Evolutionary conservation across 345 rosid species (phyloP).

Genomic region (Gossypium bickii): DNA sequence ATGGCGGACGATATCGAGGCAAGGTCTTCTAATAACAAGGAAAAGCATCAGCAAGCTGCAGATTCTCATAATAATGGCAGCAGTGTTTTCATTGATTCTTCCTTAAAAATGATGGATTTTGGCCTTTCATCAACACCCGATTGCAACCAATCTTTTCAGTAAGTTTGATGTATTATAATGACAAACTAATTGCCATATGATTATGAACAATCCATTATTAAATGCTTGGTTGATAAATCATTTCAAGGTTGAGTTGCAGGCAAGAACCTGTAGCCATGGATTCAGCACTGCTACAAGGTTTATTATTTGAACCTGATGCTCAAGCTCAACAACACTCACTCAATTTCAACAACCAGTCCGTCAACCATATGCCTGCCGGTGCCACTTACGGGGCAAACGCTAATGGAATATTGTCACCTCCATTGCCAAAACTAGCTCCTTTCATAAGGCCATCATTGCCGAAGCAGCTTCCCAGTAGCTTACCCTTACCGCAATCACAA

Average conservation of each 20-base stretch:
- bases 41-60: too few species aligned
- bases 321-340: slow-evolving; percentile 34
- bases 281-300: slow-evolving; percentile 33
- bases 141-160: slow-evolving; percentile 53
- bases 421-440: slow-evolving; percentile 48
- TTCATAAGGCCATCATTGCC: slow-evolving; percentile 31
- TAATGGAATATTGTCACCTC: slow-evolving; percentile 24
- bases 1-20: slow-evolving; percentile 28
- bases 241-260: slow-evolving; percentile 4
- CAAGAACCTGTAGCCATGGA: slow-evolving; percentile 29
- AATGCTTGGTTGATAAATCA: background rate
- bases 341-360: slow-evolving; percentile 28
- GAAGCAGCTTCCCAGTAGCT: slow-evolving; percentile 28
- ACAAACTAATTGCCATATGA: background rate
- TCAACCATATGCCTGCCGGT: slow-evolving; percentile 24
- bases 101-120: slow-evolving; percentile 40
- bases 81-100: slow-evolving; percentile 39
- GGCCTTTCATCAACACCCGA: slow-evolving; percentile 31
- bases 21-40: slow-evolving; percentile 23
- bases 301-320: slow-evolving; percentile 35
- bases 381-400: slow-evolving; percentile 21
- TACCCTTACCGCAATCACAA: slow-evolving; percentile 45
- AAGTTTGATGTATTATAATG: slow-evolving; percentile 23
- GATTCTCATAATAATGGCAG: slow-evolving; percentile 27
- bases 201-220: background rate